These are phyloP conservation scores for Castanospermum australe DNA, from an alignment of 306 rosid species.

Conservation along the genomic window DNA sequence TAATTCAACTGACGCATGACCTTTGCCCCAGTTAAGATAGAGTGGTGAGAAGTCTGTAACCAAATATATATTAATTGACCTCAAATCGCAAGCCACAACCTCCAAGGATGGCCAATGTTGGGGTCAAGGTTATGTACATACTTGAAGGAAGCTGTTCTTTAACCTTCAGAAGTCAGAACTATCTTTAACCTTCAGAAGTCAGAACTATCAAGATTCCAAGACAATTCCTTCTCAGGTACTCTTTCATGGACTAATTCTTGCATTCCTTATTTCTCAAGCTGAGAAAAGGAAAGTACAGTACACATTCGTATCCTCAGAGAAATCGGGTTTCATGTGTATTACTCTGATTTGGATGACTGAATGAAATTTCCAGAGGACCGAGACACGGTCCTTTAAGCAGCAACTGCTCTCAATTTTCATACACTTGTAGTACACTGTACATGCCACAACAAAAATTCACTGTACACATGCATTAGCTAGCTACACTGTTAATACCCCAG, in stretches of 20 bases:
- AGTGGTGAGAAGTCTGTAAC: background rate
- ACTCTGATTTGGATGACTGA: background rate
- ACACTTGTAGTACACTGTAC: background rate
- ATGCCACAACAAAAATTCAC: background rate
- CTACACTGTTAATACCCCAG: background rate
- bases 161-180: too few species aligned
- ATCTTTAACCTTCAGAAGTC: background rate
- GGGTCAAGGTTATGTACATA: background rate
- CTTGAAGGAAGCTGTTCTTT: background rate
- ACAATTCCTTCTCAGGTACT: background rate
- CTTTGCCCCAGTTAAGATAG: too few species aligned
- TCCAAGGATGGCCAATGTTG: too few species aligned
- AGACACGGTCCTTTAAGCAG: background rate
- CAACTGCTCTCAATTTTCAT: background rate
- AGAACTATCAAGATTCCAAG: background rate
- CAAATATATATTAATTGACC: background rate
- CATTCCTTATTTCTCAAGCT: background rate
- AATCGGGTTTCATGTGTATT: background rate
- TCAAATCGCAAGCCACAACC: background rate
- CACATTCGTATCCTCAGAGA: background rate
- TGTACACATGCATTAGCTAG: background rate
- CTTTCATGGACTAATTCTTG: background rate
- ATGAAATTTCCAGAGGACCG: background rate
- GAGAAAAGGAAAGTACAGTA: background rate
- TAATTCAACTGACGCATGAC: too few species aligned